Conservation (phyloP, 2,329 filamentous ascomycete genomes). For the Passalora sequoiae region DNA sequence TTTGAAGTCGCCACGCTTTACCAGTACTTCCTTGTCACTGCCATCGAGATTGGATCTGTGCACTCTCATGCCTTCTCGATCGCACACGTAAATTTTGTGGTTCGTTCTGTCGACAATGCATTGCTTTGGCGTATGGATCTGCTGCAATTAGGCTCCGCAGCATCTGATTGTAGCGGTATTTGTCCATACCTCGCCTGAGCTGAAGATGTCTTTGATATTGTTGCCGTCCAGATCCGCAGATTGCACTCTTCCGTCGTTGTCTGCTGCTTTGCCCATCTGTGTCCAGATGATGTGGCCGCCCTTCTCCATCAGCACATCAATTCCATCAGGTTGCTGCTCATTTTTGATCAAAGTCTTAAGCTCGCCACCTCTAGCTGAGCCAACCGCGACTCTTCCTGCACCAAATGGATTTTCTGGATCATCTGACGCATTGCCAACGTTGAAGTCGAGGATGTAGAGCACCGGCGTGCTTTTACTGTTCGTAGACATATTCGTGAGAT, state of each 20-base stretch:
- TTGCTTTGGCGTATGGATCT: conserved; percentile 49
- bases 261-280: conserved; percentile 22
- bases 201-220: conserved; percentile 42
- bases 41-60: conserved; percentile 37
- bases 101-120: conserved; percentile 29
- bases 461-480: background rate
- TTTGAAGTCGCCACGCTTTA: conserved; percentile 38
- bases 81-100: conserved; percentile 40
- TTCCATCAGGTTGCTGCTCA: conserved; percentile 30
- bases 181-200: conserved; percentile 34
- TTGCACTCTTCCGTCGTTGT: conserved; percentile 23
- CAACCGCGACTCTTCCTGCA: background rate
- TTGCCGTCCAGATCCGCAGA: conserved; percentile 45
- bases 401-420: background rate
- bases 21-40: conserved; percentile 34
- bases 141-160: background rate
- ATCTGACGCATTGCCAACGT: conserved; percentile 1
- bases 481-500: background rate
- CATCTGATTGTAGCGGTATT: background rate
- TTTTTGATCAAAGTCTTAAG: conserved; percentile 3
- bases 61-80: conserved; percentile 42
- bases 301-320: conserved; percentile 23
- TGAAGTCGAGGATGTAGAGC: conserved; percentile 6
- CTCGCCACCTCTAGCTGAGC: background rate
- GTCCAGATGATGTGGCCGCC: conserved; percentile 32